Base-by-base conservation (phyloP, 306 rosid genomes). In the Cercis canadensis region DNA sequence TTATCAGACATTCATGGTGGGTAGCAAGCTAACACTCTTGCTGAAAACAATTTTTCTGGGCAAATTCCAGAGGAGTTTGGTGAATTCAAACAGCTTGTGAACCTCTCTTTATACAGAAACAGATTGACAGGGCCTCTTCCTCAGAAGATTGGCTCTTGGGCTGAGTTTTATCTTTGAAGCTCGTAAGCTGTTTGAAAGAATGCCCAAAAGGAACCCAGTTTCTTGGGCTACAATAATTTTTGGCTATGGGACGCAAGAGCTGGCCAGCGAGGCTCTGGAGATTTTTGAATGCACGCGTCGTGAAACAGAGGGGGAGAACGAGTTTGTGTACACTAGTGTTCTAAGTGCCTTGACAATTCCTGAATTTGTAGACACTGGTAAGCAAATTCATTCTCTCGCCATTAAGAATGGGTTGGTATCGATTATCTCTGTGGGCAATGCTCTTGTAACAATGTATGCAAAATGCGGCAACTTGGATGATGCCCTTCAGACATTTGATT, bases 161-260 rank as follows among this genome's bases (percentile, higher is more conserved):
- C n/a, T n/a, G 55, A 85, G 96, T 51, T 39, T 75, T 24, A 45
- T 92, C 0, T 37, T 8, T 0, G 88, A 92, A 8, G 96, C 96
- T 10, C 96, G 87, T 18, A 82, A 86, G 72, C 46, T 92, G 86
- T 92, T 90, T 50, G 98, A 88, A 36, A 62, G 37, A 88, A 92
- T 92, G 85, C 90, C 82, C 0, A 58, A 68, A 11, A 86, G 85
- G 62, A 92, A 86, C 64, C 45, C 80, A 2, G 96, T 90, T 74
- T 78, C 96, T n/a, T 92, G 91, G 96, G 87, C 96, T 11, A 83
- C 96, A 3, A 82, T 92, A 86, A 80, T 90, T 69, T 90, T 96
- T 13, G 96, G 96, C 56, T 88, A 88, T 75, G 96, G 92, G 33
- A 18, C 70, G 55, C 62, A 57, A 2, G 75, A 74, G 19, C 33